These are phyloP conservation scores for Penicillium daleae DNA, from an alignment of 495 filamentous ascomycete species.

Conservation along the genomic window DNA sequence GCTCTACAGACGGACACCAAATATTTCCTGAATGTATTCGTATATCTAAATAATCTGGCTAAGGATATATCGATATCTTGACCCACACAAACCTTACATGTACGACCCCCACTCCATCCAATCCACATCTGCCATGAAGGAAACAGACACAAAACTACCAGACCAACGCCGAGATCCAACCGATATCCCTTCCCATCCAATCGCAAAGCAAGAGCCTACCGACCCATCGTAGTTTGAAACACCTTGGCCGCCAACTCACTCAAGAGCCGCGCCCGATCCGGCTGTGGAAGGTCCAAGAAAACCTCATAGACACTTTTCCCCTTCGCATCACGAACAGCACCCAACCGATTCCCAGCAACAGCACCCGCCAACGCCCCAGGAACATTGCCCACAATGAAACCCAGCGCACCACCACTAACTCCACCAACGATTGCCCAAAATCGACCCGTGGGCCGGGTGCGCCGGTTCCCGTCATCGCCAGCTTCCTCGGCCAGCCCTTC, in stretches of 20 bases:
- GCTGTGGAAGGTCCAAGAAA: conserved; percentile 79
- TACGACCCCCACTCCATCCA: neutral
- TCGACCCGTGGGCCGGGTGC: conserved; percentile 60
- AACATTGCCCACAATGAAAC: conserved; percentile 92
- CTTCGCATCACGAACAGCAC: conserved; percentile 82
- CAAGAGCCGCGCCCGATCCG: conserved; percentile 75
- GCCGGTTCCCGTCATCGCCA: conserved; percentile 28
- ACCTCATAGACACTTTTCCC: conserved; percentile 96
- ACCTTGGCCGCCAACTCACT: conserved; percentile 76
- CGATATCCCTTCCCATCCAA: neutral
- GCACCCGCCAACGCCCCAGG: conserved; percentile 88
- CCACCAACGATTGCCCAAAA: conserved; percentile 90
- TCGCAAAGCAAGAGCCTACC: conserved; percentile 12
- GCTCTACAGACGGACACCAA: too few relatives aligned
- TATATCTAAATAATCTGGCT: conserved; percentile 6
- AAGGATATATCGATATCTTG: neutral
- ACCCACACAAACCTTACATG: neutral
- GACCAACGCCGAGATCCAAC: conserved; percentile 4
- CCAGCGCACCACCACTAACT: conserved; percentile 84
- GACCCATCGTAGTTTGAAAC: conserved; percentile 54
- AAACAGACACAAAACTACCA: neutral
- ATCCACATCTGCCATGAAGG: neutral
- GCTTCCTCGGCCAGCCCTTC: conserved; percentile 77
- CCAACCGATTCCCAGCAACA: conserved; percentile 88
- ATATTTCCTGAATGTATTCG: neutral